Base-by-base conservation (phyloP, 257 asterid genomes). In the Ajuga chamaepitys region DNA sequence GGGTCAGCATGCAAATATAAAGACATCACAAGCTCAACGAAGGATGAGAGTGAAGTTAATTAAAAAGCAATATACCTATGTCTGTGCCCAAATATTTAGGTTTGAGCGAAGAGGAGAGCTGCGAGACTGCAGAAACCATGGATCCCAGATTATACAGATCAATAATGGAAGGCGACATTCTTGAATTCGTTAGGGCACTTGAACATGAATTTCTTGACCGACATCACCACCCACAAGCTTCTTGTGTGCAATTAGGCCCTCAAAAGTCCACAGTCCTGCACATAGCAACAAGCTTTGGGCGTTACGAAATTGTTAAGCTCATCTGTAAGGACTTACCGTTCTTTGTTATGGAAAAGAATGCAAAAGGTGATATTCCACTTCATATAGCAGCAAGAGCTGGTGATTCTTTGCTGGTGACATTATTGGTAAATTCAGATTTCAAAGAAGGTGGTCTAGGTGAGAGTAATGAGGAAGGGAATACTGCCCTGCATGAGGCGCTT, bases 361-460 rank as follows among this genome's bases (percentile, higher is more conserved):
- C 77, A 10, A 73, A 62, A 74, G 86, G 84, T 8, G 82, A 80
- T 35, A 78, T 77, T 9, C 71, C 88, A 40, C 82, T 80, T 34
- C 86, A 83, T 52, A 61, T 83, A 56, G 88, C 86, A 24, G 84
- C 88, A 17, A 75, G 82, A 53, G 76, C 78, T 14, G 86, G 86
- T 9, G 80, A 79, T 52, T 41, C 72, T 14, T 62, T 55, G 44
- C 63, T 83, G 57, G 78, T 75, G 34, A 69, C 66, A 0, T 9
- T 80, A 53, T 54, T 83, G 7, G 51, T 75, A 6, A 69, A 77
- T 64, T 55, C 88, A 8, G 88, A 73, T 50, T 80, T 45, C 26
- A 66, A 55, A 58, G 75, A 71, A 58, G 75, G 75, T 30, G 74
- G 75, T 1, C 32, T 80, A 25, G 65, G 67, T 10, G 82, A 76